Evolutionary conservation across 202 grass and related monocot species (phyloP).

Genomic region (Carex arenaria): DNA sequence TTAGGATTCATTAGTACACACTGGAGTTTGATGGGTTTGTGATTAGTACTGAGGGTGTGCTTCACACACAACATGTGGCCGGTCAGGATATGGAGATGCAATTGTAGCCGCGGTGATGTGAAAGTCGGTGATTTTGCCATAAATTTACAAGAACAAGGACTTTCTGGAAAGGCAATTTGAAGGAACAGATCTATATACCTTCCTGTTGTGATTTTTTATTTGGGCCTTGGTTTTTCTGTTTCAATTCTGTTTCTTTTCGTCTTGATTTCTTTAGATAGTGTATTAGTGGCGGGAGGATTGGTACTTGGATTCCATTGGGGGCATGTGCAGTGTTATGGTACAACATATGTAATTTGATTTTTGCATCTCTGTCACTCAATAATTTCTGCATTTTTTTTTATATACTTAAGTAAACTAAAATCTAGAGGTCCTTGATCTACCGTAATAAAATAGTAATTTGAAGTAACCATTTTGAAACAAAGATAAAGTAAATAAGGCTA

Average conservation of each 20-base stretch:
- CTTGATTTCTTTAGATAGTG: background rate
- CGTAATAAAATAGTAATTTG: background rate
- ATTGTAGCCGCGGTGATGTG: constrained; percentile 71
- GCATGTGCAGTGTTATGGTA: background rate
- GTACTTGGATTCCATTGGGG: background rate
- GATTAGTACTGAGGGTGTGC: constrained; percentile 63
- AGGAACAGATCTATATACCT: constrained; percentile 85
- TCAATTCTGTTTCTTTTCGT: background rate
- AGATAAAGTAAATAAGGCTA: background rate
- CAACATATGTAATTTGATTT: background rate
- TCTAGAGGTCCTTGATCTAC: background rate
- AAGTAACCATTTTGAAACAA: background rate
- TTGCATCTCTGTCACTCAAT: background rate
- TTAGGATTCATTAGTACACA: constrained; percentile 83
- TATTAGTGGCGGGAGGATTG: background rate
- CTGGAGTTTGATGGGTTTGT: constrained; percentile 75
- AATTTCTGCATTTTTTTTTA: background rate
- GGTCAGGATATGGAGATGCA: constrained; percentile 71
- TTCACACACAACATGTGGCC: constrained; percentile 63
- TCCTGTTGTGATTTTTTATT: constrained; percentile 54
- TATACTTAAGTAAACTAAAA: background rate
- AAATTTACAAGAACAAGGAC: constrained; percentile 71
- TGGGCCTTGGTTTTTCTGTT: background rate
- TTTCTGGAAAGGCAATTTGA: constrained; percentile 67
- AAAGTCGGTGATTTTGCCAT: constrained; percentile 52